These are phyloP conservation scores for Apiospora marii DNA, from an alignment of 2,329 filamentous ascomycete species.

Conservation along the genomic window DNA sequence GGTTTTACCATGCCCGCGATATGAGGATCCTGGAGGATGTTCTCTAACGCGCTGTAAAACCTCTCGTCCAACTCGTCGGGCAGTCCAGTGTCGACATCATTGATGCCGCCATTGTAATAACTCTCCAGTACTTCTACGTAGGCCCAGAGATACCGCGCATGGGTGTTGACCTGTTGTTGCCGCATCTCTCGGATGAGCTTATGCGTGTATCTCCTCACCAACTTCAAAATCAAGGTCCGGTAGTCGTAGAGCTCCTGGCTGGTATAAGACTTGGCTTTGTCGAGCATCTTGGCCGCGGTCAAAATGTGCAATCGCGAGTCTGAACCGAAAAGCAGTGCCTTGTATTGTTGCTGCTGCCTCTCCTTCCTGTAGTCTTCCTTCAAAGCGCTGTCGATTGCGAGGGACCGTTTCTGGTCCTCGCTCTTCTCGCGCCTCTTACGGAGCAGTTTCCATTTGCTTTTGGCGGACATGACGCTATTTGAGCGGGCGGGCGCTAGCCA, in stretches of 20 bases:
- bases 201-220: conserved; percentile 17
- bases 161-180: conserved; percentile 2
- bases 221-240: conserved; percentile 11
- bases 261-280: conserved; percentile 8
- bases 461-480: conserved; percentile 10
- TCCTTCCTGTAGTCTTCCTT: conserved; percentile 22
- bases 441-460: conserved; percentile 11
- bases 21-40: conserved; percentile 21
- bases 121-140: conserved; percentile 25
- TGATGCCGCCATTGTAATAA: conserved; percentile 3
- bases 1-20: conserved; percentile 20
- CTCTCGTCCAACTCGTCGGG: conserved; percentile 22
- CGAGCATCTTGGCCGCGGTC: conserved; percentile 22
- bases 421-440: conserved; percentile 12
- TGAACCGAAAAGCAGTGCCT: conserved; percentile 25
- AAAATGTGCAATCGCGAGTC: conserved; percentile 23
- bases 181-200: conserved; percentile 23
- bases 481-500: conserved; percentile 10
- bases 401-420: conserved; percentile 21
- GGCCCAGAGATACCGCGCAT: conserved; percentile 24
- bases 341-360: conserved; percentile 23
- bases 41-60: conserved; percentile 22
- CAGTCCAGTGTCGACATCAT: conserved; percentile 5
- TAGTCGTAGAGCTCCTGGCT: conserved; percentile 23
- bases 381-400: conserved; percentile 23